Base-by-base conservation (phyloP, 306 rosid species). In the Coriaria nepalensis region DNA sequence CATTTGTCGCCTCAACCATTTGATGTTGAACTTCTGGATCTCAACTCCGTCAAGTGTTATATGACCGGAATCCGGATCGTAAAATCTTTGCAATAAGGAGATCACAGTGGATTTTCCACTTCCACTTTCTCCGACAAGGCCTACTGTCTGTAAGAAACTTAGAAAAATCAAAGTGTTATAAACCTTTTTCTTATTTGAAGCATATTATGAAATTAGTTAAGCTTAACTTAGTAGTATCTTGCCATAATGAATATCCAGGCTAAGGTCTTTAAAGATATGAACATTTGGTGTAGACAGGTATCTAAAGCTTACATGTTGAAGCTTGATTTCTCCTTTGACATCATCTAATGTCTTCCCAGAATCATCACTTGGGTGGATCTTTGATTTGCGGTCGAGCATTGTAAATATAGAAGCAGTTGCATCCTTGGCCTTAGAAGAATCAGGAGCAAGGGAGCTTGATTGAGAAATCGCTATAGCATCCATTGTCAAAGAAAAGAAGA, bases 41-140 rank as follows among this genome's bases (percentile, higher is more conserved):
- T 72, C 78, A 7, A 47, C 13, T 43, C 86, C 78, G 59, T 78
- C 86, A 8, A 81, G 59, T 36, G 78, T 69, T 41, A 81, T 78
- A 12, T 64, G 59, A 47, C 93, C 93, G 4, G 80, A 78, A 54
- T 78, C 72, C 11, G 80, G 86, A 15, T 81, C 82, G 44, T 81
- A 78, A 54, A 78, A 81, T 51, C 93, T 81, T 34, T 74, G 80
- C 40, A 81, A 33, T 41, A 81, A 40, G 20, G 82, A 67, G 41
- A 81, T 44, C 5, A 69, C 72, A 7, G 82, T 81, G 14, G 86
- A 81, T 51, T 81, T 81, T 43, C 93, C 93, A 56, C 86, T 66
- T 45, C 93, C 86, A 62, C 93, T 74, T 74, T 81, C 86, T 49
- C 93, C 86, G 29, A 81, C 86, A 8, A 81, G 40, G 9, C 86